Percentiles rank a stretch among this genome's conserved stretches.
Conservation (phyloP, 129 eudicot species). For the Tanacetum coccineum region DNA sequence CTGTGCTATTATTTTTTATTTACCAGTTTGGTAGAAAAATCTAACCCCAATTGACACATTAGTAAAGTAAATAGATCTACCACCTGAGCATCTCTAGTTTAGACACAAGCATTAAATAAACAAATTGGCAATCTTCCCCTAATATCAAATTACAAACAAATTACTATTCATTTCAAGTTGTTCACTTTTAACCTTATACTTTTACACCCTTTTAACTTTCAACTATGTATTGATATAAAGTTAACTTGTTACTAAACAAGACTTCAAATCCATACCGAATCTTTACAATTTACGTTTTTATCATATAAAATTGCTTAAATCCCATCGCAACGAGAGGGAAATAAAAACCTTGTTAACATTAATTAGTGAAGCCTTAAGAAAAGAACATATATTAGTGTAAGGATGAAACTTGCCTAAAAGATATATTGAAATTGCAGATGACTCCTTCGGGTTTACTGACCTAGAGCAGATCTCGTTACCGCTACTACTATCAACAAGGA, state of each 20-base stretch:
- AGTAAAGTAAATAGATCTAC: background rate
- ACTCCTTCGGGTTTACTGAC: constrained; percentile 39
- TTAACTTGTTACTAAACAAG: too few species aligned
- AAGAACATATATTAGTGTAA: constrained; percentile 11
- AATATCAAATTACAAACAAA: too few species aligned
- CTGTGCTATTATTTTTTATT: background rate
- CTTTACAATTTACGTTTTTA: too few species aligned
- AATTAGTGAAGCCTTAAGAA: too few species aligned
- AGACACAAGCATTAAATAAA: constrained; percentile 8
- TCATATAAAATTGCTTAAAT: too few species aligned
- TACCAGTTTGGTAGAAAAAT: background rate
- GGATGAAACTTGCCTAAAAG: constrained; percentile 62
- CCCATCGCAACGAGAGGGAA: too few species aligned
- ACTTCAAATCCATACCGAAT: too few species aligned
- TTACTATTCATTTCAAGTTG: too few species aligned
- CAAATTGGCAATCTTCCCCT: background rate
- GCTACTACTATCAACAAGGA: constrained; percentile 50
- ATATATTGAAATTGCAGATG: constrained; percentile 63
- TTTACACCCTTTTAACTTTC: too few species aligned
- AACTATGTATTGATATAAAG: too few species aligned
- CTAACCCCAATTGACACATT: background rate
- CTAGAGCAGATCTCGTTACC: constrained; percentile 54
- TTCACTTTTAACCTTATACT: too few species aligned
- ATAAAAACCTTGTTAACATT: too few species aligned
- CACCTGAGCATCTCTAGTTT: background rate